Base-by-base conservation (phyloP, 2,329 filamentous ascomycete genomes). In the Aschersonia sp. region DNA sequence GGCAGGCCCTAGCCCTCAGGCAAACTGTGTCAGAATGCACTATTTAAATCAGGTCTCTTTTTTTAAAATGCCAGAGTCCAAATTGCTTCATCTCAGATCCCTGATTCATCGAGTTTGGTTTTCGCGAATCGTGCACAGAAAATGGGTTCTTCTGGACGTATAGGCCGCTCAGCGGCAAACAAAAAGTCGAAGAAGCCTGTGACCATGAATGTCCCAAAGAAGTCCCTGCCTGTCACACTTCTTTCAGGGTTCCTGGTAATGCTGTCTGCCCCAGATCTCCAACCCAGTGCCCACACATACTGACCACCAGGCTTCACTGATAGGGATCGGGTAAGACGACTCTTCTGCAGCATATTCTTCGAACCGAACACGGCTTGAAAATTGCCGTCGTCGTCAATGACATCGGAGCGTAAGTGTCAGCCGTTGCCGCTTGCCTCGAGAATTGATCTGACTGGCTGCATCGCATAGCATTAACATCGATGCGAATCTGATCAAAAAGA, bases 301-400 rank as follows among this genome's bases (percentile, higher is more conserved):
- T 41, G 40, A 41, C 2, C 35, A 14, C 9, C 29, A 29, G 1
- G 39, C 30, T 22, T 11, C 29, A 30, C 2, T 9, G 1, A 8
- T 32, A 80, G 77, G 81, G 81, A 9, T 76, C 79, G 43, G 83
- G 83, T 1, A 86, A 86, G 59, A 85, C 82, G 0, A 85, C 83
- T 0, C 69, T 86, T 0, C 69, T 86, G 0, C 75, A 83, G 50
- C 76, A 84, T 50, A 82, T 86, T 45, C 72, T 86, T 5, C 74
- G 74, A 37, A 79, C 76, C 1, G 70, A 83, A 4, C 82, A 86
- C 60, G 79, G 81, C 1, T 67, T 85, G 7, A 71, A 74, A 1
- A 83, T 87, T 49, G 83, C 81, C 1, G 76, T 86, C 11, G 81
- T 86, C 29, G 81, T 87, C 39, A 86, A 87, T 53, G 83, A 86